These are phyloP conservation scores for Poronia punctata DNA, from an alignment of 495 filamentous ascomycete species.

Conservation along the genomic window DNA sequence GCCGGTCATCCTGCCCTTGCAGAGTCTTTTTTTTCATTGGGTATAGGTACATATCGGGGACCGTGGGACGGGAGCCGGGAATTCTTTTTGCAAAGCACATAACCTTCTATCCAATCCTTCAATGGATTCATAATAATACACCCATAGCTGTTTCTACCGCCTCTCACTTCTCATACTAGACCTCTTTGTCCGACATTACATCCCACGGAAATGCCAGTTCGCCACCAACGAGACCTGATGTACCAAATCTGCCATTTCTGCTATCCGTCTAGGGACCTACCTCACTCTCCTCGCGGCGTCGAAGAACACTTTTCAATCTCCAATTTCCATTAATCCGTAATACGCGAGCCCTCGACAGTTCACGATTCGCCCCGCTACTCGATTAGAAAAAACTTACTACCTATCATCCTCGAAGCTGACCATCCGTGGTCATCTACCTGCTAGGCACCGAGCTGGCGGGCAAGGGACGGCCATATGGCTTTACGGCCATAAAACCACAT, in stretches of 20 bases:
- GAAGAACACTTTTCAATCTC: too few relatives aligned
- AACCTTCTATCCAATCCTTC: constrained; percentile 2
- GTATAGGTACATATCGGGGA: constrained; percentile 3
- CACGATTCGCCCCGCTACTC: too few relatives aligned
- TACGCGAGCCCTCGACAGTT: too few relatives aligned
- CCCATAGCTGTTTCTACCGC: constrained; percentile 2
- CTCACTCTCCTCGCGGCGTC: not conserved
- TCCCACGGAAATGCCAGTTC: constrained; percentile 18
- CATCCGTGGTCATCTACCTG: not conserved
- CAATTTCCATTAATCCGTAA: too few relatives aligned
- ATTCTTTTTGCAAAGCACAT: constrained; percentile 3
- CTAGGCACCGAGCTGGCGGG: constrained; percentile 11
- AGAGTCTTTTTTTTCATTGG: constrained; percentile 4
- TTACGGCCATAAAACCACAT: constrained; percentile 13
- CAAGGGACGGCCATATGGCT: constrained; percentile 21
- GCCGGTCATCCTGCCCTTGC: constrained; percentile 14
- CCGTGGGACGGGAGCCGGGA: constrained; percentile 1
- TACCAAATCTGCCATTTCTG: constrained; percentile 12
- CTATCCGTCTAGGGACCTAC: constrained; percentile 2
- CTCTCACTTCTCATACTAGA: constrained; percentile 5
- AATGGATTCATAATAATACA: constrained; percentile 7
- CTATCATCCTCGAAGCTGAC: not conserved
- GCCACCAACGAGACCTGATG: constrained; percentile 6
- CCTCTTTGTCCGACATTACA: not conserved
- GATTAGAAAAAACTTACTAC: too few relatives aligned